Evolutionary conservation across 768 basidiomycete species (phyloP), one percentile per base, ranked within the genome.

Genomic region (Russula earlei): DNA sequence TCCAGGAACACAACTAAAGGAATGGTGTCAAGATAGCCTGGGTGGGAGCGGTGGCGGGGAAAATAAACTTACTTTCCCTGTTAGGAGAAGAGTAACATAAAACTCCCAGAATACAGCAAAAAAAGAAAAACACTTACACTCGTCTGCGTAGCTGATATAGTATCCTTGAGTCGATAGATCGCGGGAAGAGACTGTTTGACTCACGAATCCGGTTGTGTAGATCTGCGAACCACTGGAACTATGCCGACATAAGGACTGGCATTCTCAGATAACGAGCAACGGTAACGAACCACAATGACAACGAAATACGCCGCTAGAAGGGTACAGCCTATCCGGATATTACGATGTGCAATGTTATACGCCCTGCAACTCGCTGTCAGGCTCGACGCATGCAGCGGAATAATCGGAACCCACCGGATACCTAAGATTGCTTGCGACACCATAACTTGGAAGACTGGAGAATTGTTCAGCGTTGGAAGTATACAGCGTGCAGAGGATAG

Each of bases 341-440:
- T 72, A 53, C 81, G 74, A 51, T 76, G 69, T 5, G 81, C 77
- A 27, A 85, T 72, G 60, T 82, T 83, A 66, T 78, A 79, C 3
- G 81, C 76, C 58, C 83, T 82, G 62, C 24, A 47, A 22, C 55
- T 52, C 37, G 27, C 19, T 22, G 15, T 61, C 46, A 45, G 52
- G 37, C 1, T 7, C 48, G 4, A 33, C 6, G 17, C n/a, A 27
- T 25, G 11, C 45, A 27, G 3, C 24, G 40, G 38, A 10, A 15
- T 9, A 41, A 49, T 15, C 7, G n/a, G 12, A 36, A 52, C 68
- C 46, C 65, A 81, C 83, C 83, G 75, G 46, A 83, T 66, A 8
- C 78, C 84, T 37, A 87, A 64, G 52, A 87, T 85, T 7, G 75
- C 69, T 63, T 87, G 84, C 6, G 84, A 84, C 43, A 82, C 70